phyloP scores from a whole-genome alignment of 208 protist genomes.

The Trichomonas gallinae region DNA sequence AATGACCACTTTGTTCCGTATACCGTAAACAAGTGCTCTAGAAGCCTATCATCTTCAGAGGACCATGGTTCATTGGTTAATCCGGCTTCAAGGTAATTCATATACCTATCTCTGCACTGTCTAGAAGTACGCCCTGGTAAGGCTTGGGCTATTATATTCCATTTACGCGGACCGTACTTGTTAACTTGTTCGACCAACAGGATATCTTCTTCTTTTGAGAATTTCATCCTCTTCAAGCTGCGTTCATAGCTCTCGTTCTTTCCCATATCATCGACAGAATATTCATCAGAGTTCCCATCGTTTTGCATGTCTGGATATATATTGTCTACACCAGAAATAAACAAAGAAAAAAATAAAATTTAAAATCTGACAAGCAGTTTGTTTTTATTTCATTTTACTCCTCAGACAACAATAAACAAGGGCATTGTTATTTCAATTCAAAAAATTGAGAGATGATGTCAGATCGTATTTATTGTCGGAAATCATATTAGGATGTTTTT shows the following conservation, averaged over 20 bases:
- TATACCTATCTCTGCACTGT: neutral
- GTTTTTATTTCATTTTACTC: no score
- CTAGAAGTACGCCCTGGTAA: neutral
- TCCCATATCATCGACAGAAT: neutral
- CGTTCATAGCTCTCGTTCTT: neutral
- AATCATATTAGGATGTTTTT: no score
- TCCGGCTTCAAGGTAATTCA: neutral
- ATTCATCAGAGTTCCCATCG: neutral
- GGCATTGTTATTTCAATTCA: no score
- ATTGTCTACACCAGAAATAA: no score
- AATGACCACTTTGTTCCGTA: neutral
- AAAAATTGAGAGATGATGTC: no score
- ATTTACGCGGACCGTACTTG: neutral
- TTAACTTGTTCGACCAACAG: neutral
- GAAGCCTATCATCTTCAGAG: neutral
- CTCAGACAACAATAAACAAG: no score
- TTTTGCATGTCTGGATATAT: no score
- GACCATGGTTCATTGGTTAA: neutral
- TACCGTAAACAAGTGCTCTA: neutral
- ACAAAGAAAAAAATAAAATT: no score
- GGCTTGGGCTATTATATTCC: neutral
- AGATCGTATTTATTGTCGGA: no score
- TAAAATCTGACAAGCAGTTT: no score
- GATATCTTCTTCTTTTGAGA: neutral
- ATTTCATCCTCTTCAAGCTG: neutral